A percentile compares a stretch with the other conserved stretches of the same genome.
These are phyloP conservation scores for Trichocladium antarcticum DNA, from an alignment of 495 filamentous ascomycete genomes.

Conservation along the genomic window DNA sequence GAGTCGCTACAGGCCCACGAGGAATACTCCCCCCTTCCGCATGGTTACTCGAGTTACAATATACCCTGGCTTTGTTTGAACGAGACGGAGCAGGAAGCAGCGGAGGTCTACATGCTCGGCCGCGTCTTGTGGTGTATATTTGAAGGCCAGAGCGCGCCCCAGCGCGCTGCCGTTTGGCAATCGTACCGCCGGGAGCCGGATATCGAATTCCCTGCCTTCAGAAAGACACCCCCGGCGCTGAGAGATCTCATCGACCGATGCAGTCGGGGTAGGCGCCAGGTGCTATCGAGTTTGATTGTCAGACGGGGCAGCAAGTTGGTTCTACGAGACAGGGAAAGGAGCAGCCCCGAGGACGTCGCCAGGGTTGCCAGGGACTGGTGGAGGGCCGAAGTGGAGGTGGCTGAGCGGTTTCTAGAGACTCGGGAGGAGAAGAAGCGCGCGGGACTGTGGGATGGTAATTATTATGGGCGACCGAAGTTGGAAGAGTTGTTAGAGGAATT, in stretches of 20 bases:
- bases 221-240: slow-evolving; percentile 28
- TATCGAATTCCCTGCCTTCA: slow-evolving; percentile 37
- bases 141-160: slow-evolving; percentile 38
- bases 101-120: slow-evolving; percentile 43
- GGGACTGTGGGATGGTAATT: slow-evolving; percentile 35
- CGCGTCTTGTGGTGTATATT: slow-evolving; percentile 44
- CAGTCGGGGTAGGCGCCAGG: slow-evolving; percentile 31
- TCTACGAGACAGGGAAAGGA: slow-evolving; percentile 13
- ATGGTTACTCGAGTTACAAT: slow-evolving; percentile 36
- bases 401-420: slow-evolving; percentile 29
- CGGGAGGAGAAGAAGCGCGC: slow-evolving; percentile 21
- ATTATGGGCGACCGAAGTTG: slow-evolving; percentile 30
- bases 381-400: slow-evolving; percentile 30
- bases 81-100: slow-evolving; percentile 35
- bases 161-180: slow-evolving; percentile 39
- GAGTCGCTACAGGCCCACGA: slow-evolving; percentile 26
- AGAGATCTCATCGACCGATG: slow-evolving; percentile 34
- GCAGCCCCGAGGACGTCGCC: slow-evolving; percentile 22
- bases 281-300: slow-evolving; percentile 27
- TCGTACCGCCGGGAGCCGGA: slow-evolving; percentile 39
- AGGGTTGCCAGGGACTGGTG: slow-evolving; percentile 31
- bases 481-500: slow-evolving; percentile 22
- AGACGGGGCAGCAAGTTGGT: slow-evolving; percentile 32
- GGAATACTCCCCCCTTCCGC: slow-evolving; percentile 18
- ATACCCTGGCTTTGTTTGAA: slow-evolving; percentile 36